A percentile compares a stretch with the other conserved stretches of the same genome.
Conservation (phyloP, 2,329 filamentous ascomycete genomes). For the Anisogramma anomala region DNA sequence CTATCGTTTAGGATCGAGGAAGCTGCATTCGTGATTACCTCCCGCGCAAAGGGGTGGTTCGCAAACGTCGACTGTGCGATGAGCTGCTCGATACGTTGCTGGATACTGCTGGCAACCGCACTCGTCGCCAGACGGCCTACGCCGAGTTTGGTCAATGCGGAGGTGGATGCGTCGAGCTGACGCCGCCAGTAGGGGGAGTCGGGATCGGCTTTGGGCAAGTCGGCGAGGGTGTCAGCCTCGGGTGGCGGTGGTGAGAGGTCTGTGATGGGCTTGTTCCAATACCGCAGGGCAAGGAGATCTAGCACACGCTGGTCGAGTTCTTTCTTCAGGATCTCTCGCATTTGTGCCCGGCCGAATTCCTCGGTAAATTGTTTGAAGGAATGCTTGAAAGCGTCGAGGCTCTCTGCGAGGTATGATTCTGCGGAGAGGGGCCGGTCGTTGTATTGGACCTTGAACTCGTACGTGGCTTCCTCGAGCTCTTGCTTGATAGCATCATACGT, state of each 20-base stretch:
- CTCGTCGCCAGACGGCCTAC: constrained; percentile 87
- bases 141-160: constrained; percentile 82
- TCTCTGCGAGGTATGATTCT: constrained; percentile 93
- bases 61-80: constrained; percentile 74
- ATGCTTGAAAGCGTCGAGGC: constrained; percentile 92
- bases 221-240: constrained; percentile 61
- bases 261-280: constrained; percentile 95
- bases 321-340: constrained; percentile 77
- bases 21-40: constrained; percentile 86
- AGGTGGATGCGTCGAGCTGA: constrained; percentile 85
- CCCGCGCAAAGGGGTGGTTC: constrained; percentile 79
- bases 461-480: constrained; percentile 91
- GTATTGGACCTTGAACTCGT: constrained; percentile 99
- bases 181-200: constrained; percentile 86
- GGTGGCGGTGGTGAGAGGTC: constrained; percentile 56
- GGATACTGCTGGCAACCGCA: constrained; percentile 79
- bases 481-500: constrained; percentile 89
- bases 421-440: constrained; percentile 91
- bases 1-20: constrained; percentile 84
- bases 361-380: constrained; percentile 92
- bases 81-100: constrained; percentile 69
- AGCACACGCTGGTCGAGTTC: constrained; percentile 92
- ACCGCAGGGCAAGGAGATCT: constrained; percentile 81
- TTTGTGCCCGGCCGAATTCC: constrained; percentile 77
- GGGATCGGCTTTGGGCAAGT: constrained; percentile 74